Base-by-base conservation (phyloP, 768 basidiomycete genomes). In the Lepiota brunneoincarnata region DNA sequence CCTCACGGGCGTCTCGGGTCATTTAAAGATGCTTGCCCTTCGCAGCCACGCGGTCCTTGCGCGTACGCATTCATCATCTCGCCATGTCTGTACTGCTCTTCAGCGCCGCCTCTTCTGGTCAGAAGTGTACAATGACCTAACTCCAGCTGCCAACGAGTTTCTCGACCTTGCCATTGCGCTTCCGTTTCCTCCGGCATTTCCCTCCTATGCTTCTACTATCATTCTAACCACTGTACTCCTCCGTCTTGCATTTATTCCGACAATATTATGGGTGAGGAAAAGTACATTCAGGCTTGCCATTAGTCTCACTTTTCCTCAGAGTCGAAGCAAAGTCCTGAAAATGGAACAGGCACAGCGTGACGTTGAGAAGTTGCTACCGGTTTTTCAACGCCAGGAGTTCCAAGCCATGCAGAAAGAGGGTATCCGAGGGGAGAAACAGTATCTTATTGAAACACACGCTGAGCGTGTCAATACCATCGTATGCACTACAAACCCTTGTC, bases 121-220 rank as follows among this genome's bases (percentile, higher is more conserved):
- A 23, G 44, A 54, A 11, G 12, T 54, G 10, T 54, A 54, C 37
- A 28, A 46, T 38, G 43, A 24, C 46, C 71, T 75, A 41, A 64
- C 80, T 31, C 77, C 76, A 52, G 64, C 62, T 39, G 65, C 78
- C 34, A 76, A 90, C 62, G 84, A 81, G 9, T 91, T 91, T 63
- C 74, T 91, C 12, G 90, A 92, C 74, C 71, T 91, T 45, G 86
- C 90, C 20, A 64, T 82, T 35, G 88, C 87, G 3, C 71, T 91
- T n/a, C 90, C 90, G 1, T 73, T 82, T 59, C 88, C 91, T 20
- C 74, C 83, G 0, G 78, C 77, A 9, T 74, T 83, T 58, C 89
- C 91, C 0, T 69, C 83, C 0, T 92, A 92, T 68, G 80, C 91
- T 5, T 78, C 83, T 1, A 84, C 89, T 2, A 90, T 93, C 55